phyloP scores from a whole-genome alignment of 257 asterid species.

The Cruciata laevipes region DNA sequence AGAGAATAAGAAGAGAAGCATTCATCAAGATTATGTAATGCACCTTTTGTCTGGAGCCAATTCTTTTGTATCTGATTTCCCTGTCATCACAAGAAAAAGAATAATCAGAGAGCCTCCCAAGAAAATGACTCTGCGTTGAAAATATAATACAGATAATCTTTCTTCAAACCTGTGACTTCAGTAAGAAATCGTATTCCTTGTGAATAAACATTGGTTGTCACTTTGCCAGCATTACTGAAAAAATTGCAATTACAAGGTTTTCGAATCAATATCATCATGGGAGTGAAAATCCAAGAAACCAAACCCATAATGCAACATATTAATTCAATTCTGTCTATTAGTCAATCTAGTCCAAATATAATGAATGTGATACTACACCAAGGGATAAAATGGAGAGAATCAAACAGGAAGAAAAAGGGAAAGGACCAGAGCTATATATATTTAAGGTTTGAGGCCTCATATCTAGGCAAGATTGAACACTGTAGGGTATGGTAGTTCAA shows the following conservation, averaged over 20 bases:
- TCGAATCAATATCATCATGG: constrained; percentile 1
- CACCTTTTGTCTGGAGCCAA: constrained; percentile 43
- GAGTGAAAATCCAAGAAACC: background rate
- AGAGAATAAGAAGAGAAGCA: background rate
- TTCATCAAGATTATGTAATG: constrained; percentile 1
- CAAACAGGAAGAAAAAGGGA: background rate
- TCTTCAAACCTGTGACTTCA: constrained; percentile 56
- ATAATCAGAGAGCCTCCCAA: background rate
- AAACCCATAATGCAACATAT: background rate
- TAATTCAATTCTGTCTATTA: background rate
- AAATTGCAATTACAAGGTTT: background rate
- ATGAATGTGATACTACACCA: background rate
- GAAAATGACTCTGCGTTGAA: constrained; percentile 7
- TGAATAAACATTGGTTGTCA: constrained; percentile 70
- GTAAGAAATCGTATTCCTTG: constrained; percentile 85
- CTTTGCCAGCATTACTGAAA: constrained; percentile 72
- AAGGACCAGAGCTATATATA: background rate
- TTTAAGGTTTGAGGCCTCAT: background rate
- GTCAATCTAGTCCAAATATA: background rate
- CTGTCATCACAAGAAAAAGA: constrained; percentile 23
- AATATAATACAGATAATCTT: constrained; percentile 2
- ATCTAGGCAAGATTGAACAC: background rate
- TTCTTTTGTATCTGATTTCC: constrained; percentile 30
- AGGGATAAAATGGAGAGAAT: background rate
- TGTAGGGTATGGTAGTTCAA: background rate